phyloP scores from a whole-genome alignment of 805 yeast genomes.

The Candida oleophila region DNA sequence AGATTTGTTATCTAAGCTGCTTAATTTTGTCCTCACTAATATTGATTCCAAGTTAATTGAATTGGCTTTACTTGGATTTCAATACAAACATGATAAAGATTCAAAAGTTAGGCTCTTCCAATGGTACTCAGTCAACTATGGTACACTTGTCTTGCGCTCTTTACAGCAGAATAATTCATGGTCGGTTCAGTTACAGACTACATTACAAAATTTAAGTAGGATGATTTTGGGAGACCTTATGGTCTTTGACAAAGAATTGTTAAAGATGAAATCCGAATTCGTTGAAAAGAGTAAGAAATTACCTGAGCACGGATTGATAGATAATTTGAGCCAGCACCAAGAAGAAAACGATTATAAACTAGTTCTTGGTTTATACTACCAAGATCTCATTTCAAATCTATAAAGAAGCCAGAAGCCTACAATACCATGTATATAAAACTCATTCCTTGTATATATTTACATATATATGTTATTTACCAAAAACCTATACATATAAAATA shows the following conservation, averaged over 20 bases:
- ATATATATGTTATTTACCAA: too few species aligned
- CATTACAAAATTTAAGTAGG: conserved; percentile 42
- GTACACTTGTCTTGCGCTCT: conserved; percentile 50
- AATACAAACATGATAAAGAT: conserved; percentile 31
- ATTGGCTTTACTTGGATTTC: conserved; percentile 54
- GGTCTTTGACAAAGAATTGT: conserved; percentile 34
- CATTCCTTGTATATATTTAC: background rate
- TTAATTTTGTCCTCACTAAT: conserved; percentile 58
- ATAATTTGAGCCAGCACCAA: conserved; percentile 18
- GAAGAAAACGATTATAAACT: conserved; percentile 20
- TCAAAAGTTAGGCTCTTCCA: conserved; percentile 44
- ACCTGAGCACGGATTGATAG: conserved; percentile 39
- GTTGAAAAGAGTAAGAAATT: conserved; percentile 29
- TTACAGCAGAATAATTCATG: conserved; percentile 44
- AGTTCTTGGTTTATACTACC: conserved; percentile 14
- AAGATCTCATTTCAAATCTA: conserved; percentile 6
- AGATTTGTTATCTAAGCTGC: conserved; percentile 50
- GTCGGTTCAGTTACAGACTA: conserved; percentile 45
- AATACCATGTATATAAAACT: background rate
- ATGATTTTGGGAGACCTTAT: conserved; percentile 40
- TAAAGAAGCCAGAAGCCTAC: background rate
- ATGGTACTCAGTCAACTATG: conserved; percentile 57
- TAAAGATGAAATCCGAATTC: conserved; percentile 23
- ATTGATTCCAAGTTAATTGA: conserved; percentile 57
- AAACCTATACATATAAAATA: background rate